Evolutionary conservation across 148 eudicot genomes (phyloP).

Genomic region (Agrostemma githago): DNA sequence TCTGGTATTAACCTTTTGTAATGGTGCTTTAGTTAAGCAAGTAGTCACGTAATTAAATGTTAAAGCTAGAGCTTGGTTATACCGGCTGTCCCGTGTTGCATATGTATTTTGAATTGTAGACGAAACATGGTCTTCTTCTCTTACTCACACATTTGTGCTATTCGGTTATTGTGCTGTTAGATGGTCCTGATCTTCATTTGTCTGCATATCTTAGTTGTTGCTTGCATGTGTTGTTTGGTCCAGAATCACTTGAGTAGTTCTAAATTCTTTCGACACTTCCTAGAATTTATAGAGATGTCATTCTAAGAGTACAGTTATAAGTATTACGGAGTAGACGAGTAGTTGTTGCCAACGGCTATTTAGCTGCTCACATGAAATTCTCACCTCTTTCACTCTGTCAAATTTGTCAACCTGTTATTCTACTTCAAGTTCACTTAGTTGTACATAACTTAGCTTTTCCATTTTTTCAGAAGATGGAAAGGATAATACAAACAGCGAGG

Average conservation of each 20-base stretch:
- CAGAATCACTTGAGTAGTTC: not conserved
- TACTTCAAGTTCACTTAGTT: not conserved
- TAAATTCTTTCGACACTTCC: not conserved
- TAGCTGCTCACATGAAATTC: not conserved
- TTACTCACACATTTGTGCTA: not conserved
- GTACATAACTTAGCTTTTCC: not conserved
- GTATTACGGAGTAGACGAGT: not conserved
- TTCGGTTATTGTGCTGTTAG: not conserved
- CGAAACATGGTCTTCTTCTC: not conserved
- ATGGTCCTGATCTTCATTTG: not conserved
- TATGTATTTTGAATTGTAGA: not conserved
- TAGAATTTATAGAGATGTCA: too few species aligned
- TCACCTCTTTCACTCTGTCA: not conserved
- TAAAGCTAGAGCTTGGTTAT: not conserved
- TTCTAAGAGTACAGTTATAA: not conserved
- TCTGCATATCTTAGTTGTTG: not conserved
- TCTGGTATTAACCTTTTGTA: not conserved
- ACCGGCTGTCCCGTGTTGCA: not conserved
- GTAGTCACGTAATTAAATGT: not conserved
- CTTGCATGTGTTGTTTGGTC: not conserved
- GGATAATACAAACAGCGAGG: constrained; percentile 64
- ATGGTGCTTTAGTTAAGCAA: not conserved
- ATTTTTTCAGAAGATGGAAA: constrained; percentile 68
- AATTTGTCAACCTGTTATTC: not conserved
- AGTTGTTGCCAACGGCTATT: too few species aligned